Percentiles rank a stretch among this genome's conserved stretches.
phyloP scores from a whole-genome alignment of 352 stramenopile genomes.

The Aphanomyces invadans region DNA sequence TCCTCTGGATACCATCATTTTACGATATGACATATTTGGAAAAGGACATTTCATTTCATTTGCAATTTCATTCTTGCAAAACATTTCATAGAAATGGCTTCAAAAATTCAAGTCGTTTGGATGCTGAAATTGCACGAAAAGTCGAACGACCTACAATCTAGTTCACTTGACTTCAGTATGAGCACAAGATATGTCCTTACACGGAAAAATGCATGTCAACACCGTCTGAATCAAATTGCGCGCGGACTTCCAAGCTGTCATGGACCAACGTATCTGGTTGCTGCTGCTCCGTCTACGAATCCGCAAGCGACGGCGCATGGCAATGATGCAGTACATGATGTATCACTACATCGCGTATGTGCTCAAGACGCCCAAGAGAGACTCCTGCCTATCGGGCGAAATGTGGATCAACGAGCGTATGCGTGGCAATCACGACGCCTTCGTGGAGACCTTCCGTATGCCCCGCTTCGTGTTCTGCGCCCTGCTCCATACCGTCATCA shows the following conservation, averaged over 20 bases:
- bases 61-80: background rate
- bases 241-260: background rate
- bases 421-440: background rate
- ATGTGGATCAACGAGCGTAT: background rate
- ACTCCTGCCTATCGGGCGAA: background rate
- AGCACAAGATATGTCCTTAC: too few species aligned
- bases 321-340: background rate
- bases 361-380: background rate
- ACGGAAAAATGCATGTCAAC: too few species aligned
- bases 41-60: background rate
- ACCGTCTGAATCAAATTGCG: too few species aligned
- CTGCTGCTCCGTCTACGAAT: background rate
- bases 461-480: background rate
- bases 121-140: too few species aligned
- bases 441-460: constrained; percentile 12
- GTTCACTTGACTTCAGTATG: too few species aligned
- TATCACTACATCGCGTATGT: constrained; percentile 15
- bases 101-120: too few species aligned
- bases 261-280: background rate
- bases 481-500: background rate
- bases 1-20: background rate
- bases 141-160: too few species aligned
- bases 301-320: background rate
- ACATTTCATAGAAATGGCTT: background rate
- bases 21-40: background rate